Percentiles rank a stretch among this genome's conserved stretches.
These are phyloP conservation scores for Solanum medicagineum DNA, from an alignment of 257 asterid genomes.

Conservation along the genomic window DNA sequence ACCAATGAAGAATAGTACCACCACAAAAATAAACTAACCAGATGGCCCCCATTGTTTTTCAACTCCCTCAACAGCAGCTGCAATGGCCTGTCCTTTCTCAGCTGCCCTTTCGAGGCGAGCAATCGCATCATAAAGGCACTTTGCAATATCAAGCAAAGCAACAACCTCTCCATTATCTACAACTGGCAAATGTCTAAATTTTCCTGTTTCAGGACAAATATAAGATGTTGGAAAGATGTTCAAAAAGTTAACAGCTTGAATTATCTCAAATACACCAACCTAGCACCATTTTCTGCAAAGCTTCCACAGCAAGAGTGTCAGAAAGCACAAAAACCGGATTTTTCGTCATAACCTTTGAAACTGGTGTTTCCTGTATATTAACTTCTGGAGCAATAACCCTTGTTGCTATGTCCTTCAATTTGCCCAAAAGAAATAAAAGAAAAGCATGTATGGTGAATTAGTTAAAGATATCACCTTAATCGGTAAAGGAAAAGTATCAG, in stretches of 20 bases:
- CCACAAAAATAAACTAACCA: neutral
- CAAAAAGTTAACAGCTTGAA: neutral
- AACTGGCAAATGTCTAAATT: constrained; percentile 92
- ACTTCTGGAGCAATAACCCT: constrained; percentile 81
- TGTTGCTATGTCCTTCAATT: constrained; percentile 64
- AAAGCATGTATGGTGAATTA: neutral
- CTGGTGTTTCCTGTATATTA: constrained; percentile 75
- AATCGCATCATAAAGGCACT: constrained; percentile 49
- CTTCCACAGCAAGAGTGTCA: constrained; percentile 98
- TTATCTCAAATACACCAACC: constrained; percentile 27
- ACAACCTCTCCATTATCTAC: constrained; percentile 95
- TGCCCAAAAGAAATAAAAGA: neutral
- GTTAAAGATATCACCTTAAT: neutral
- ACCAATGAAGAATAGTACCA: neutral
- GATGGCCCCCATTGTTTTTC: constrained; percentile 8
- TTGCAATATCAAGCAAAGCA: constrained; percentile 91
- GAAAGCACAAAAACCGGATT: constrained; percentile 94
- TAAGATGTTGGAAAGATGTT: neutral
- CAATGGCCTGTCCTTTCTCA: constrained; percentile 14
- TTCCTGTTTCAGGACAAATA: constrained; percentile 37
- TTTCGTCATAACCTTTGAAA: constrained; percentile 88
- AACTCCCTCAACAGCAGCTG: constrained; percentile 11
- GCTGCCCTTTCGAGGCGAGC: constrained; percentile 12
- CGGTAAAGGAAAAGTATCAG: neutral
- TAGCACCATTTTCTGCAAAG: constrained; percentile 98